Evolutionary conservation across 2,329 filamentous ascomycete genomes (phyloP).

Genomic region (Chaetothyriales sp.): DNA sequence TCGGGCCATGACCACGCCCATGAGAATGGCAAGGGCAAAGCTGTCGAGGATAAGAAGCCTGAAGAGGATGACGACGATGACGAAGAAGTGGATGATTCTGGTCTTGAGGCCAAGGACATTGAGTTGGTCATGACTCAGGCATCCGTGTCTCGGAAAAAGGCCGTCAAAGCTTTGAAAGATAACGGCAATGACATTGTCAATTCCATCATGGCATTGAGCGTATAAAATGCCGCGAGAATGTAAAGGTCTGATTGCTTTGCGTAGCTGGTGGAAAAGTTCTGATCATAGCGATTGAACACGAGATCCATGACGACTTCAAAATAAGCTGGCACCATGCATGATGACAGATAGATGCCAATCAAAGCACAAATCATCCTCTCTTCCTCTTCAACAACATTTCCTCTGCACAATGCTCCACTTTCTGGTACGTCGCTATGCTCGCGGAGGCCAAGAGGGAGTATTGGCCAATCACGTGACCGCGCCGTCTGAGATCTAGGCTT

Average conservation of each 20-base stretch:
- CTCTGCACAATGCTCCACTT: no score
- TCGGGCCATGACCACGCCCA: slow-evolving; percentile 45
- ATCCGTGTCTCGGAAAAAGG: slow-evolving; percentile 93
- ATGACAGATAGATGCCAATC: slow-evolving; percentile 5
- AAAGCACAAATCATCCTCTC: no score
- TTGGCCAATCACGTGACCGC: slow-evolving; percentile 22
- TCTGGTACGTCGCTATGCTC: no score
- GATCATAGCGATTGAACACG: not conserved
- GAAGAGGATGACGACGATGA: slow-evolving; percentile 80
- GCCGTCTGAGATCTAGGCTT: slow-evolving; percentile 15
- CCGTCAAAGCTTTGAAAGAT: slow-evolving; percentile 87
- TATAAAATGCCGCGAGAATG: slow-evolving; percentile 33
- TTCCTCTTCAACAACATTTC: no score
- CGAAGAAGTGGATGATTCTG: slow-evolving; percentile 88
- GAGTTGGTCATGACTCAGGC: slow-evolving; percentile 98
- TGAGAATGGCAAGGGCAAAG: slow-evolving; percentile 48
- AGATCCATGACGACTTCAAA: not conserved
- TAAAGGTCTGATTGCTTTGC: not conserved
- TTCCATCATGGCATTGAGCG: slow-evolving; percentile 97
- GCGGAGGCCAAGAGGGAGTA: no score
- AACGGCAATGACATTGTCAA: slow-evolving; percentile 99
- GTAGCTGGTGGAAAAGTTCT: not conserved
- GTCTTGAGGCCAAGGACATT: slow-evolving; percentile 97
- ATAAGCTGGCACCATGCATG: not conserved
- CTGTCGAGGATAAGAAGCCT: slow-evolving; percentile 47